Conservation (phyloP, 345 rosid genomes). For the Leavenworthia alabamica region DNA sequence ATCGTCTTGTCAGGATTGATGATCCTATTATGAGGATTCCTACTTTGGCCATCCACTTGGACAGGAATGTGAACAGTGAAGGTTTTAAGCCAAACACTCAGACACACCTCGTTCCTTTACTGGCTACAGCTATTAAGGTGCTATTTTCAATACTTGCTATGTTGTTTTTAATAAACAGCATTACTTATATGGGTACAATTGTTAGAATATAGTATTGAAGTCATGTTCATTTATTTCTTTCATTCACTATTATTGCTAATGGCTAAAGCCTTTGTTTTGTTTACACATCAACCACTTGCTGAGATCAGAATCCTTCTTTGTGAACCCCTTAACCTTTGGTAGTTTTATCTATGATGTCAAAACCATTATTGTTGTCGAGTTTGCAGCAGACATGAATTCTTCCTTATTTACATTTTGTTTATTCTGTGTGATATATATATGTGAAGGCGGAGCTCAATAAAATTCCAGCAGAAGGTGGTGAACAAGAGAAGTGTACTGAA, state of each 20-base stretch:
- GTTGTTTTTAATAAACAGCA: neutral
- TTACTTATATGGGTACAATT: neutral
- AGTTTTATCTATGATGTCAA: neutral
- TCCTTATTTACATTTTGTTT: neutral
- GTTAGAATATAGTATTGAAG: neutral
- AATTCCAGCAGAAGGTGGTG: constrained; percentile 33
- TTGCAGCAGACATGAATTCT: neutral
- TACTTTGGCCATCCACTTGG: constrained; percentile 88
- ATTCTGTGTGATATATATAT: constrained; percentile 8
- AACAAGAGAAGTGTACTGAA: constrained; percentile 24
- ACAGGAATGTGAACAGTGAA: constrained; percentile 72
- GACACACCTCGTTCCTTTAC: constrained; percentile 70
- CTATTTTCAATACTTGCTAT: neutral
- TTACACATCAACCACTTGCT: neutral
- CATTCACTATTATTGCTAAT: neutral
- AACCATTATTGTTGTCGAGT: neutral
- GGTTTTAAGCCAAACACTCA: constrained; percentile 94
- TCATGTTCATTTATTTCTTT: neutral
- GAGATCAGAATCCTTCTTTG: neutral
- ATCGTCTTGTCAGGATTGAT: constrained; percentile 62
- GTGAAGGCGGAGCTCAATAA: constrained; percentile 73
- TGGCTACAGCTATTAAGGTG: constrained; percentile 92
- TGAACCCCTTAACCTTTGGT: neutral
- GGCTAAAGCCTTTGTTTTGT: neutral
- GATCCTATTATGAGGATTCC: constrained; percentile 94